Evolutionary conservation across 208 protist species (phyloP).

Genomic region (Trypanosomatidae sp.): DNA sequence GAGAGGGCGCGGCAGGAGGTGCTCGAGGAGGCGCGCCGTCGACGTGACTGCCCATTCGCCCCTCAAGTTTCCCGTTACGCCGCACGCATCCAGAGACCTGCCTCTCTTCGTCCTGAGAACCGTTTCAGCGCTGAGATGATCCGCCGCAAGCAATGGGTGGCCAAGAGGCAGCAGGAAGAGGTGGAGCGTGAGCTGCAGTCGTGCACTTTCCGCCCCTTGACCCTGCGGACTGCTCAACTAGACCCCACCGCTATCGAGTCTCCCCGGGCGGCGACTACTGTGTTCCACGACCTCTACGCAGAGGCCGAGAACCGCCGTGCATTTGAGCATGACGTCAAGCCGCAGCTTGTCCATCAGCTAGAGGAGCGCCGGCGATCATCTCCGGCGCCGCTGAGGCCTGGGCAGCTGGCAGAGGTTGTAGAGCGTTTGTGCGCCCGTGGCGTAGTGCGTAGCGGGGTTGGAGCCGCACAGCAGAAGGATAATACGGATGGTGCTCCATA

Average conservation of each 20-base stretch:
- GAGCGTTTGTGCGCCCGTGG: conserved; percentile 58
- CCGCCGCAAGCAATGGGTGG: conserved; percentile 59
- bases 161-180: conserved; percentile 53
- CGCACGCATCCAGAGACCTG: conserved; percentile 49
- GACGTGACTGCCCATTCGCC: conserved; percentile 74
- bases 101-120: conserved; percentile 65
- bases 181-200: conserved; percentile 58
- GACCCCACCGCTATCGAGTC: conserved; percentile 30
- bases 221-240: conserved; percentile 44
- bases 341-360: conserved; percentile 57
- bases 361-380: conserved; percentile 33
- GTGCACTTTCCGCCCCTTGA: conserved; percentile 88
- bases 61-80: conserved; percentile 73
- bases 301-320: conserved; percentile 53
- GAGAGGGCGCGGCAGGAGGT: conserved; percentile 71
- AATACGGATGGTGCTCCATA: conserved; percentile 1
- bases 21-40: conserved; percentile 53
- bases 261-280: conserved; percentile 11
- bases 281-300: conserved; percentile 66
- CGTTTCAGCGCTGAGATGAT: conserved; percentile 68
- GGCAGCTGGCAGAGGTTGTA: conserved; percentile 57
- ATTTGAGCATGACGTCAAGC: conserved; percentile 53
- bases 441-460: conserved; percentile 22
- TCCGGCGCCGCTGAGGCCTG: conserved; percentile 14
- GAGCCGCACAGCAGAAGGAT: neutral